Evolutionary conservation across 75 land plant genomes (phyloP), one percentile per base, ranked within the genome.

Genomic region (Adiantum capillusveneris): DNA sequence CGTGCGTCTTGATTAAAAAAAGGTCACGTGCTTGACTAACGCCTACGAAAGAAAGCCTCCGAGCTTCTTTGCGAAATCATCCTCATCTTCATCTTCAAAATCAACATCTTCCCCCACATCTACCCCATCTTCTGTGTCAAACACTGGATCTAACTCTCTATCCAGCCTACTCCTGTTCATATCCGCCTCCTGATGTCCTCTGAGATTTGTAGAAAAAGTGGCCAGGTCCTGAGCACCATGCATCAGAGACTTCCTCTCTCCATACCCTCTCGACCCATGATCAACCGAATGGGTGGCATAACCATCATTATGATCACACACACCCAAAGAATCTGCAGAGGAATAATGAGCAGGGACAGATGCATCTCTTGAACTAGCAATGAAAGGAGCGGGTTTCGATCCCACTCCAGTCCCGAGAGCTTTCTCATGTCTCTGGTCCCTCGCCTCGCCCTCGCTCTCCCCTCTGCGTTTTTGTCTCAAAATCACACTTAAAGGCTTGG

Each of bases 41-140:
- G 37, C 37, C 70, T 57, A 84, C 13, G 86, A 69, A 39, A 77
- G 72, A 65, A 77, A 58, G 27, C 77, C 85, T 11, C 85, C 84
- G n/a, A 85, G 71, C 44, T 73, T 85, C 71, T 76, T 79, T 24
- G 71, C 88, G 67, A 76, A 81, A 60, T 85, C 84, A 42, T 70
- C 81, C 25, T 69, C 87, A n/a, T n/a, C n/a, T 25, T 84, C 85
- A 57, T 84, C 87, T 34, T 85, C 88, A 6, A 59, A 1, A 45
- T 79, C 76, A 18, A 62, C 82, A 17, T 68, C 84, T 46, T 74
- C 81, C 27, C 37, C 42, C 19, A 21, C 17, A 46, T 39, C 59
- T 12, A 25, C 17, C 7, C 25, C 39, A 30, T 57, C 59, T 25
- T 53, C 55, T 53, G 50, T 46, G 50, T 6, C 50, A 18, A 46